phyloP scores from a whole-genome alignment of 768 basidiomycete genomes.

The Serendipita vermifera region DNA sequence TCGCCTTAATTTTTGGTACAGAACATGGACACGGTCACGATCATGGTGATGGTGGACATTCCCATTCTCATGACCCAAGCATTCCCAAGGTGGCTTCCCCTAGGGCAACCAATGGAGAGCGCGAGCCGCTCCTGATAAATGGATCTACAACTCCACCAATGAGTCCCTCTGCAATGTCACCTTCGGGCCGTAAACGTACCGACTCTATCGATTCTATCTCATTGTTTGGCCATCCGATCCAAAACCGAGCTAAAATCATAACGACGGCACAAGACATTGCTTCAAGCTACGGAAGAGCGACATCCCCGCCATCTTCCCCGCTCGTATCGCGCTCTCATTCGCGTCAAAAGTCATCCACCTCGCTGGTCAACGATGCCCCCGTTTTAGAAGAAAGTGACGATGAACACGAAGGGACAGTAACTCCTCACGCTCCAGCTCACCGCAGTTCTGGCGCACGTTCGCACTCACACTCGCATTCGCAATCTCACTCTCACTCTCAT shows the following conservation, averaged over 20 bases:
- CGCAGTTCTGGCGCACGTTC: not conserved
- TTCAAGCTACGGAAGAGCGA: not conserved
- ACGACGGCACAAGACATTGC: constrained; percentile 6
- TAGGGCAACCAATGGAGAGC: constrained; percentile 1
- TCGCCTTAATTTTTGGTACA: too few species aligned
- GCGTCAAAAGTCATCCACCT: not conserved
- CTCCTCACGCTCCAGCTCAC: too few species aligned
- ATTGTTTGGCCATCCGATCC: not conserved
- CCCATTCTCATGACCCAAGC: constrained; percentile 8
- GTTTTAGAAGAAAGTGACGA: not conserved
- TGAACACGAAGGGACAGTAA: too few species aligned
- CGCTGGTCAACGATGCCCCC: not conserved
- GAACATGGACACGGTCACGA: constrained; percentile 58
- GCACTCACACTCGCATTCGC: not conserved
- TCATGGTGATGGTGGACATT: constrained; percentile 14
- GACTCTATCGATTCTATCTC: constrained; percentile 4
- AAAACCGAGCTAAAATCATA: not conserved
- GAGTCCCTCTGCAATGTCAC: not conserved
- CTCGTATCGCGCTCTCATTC: not conserved
- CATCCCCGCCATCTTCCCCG: constrained; percentile 1
- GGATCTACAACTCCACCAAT: not conserved
- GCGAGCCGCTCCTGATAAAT: not conserved
- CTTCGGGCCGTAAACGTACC: not conserved
- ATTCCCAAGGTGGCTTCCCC: constrained; percentile 14
- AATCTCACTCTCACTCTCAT: constrained; percentile 4